Conservation (phyloP, 75 land plant species). For the Sequoia sempervirens region DNA sequence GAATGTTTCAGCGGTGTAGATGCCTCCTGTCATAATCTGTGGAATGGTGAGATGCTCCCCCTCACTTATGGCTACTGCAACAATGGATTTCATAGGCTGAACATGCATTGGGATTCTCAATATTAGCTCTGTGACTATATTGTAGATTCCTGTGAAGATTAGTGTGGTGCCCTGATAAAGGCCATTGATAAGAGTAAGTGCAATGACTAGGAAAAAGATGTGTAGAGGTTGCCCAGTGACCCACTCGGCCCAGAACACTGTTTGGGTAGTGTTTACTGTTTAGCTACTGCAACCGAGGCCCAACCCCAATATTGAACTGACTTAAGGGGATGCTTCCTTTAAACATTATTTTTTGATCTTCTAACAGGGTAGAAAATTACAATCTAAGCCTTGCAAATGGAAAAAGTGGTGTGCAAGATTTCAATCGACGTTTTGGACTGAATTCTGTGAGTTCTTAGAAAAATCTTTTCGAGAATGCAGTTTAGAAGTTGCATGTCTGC, state of each 20-base stretch:
- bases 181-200: conserved; percentile 57
- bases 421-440: too few species aligned
- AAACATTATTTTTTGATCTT: too few species aligned
- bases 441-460: too few species aligned
- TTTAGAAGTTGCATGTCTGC: too few species aligned
- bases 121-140: conserved; percentile 58
- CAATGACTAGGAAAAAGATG: conserved; percentile 65
- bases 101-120: conserved; percentile 92
- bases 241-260: conserved; percentile 69
- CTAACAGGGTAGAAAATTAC: too few species aligned
- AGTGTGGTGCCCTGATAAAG: conserved; percentile 74
- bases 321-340: too few species aligned
- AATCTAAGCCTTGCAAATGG: too few species aligned
- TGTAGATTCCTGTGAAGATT: conserved; percentile 75
- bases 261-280: conserved; percentile 36
- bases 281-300: conserved; percentile 77
- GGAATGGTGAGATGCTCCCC: conserved; percentile 43
- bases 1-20: conserved; percentile 40
- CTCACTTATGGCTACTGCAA: conserved; percentile 58
- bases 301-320: too few species aligned
- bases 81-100: conserved; percentile 90
- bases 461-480: too few species aligned
- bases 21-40: conserved; percentile 83
- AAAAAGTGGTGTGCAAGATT: too few species aligned
- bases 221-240: conserved; percentile 75